These are phyloP conservation scores for Trichoderma sp. DNA, from an alignment of 2,329 filamentous ascomycete genomes.

Conservation along the genomic window DNA sequence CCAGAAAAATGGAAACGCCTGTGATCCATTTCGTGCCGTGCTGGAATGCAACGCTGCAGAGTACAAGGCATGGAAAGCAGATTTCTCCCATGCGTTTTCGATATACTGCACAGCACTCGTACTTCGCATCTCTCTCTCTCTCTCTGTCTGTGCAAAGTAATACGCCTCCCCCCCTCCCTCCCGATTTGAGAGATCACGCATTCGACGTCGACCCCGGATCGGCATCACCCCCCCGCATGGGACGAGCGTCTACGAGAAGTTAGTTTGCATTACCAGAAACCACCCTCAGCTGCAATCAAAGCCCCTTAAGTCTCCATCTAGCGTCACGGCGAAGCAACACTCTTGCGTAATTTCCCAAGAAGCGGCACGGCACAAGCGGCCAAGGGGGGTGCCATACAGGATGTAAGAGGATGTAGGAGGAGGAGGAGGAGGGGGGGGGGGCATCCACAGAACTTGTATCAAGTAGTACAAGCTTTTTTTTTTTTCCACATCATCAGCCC, in stretches of 20 bases:
- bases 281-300: neutral
- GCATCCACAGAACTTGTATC: neutral
- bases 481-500: neutral
- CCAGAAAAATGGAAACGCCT: neutral
- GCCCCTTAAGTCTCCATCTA: neutral
- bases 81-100: neutral
- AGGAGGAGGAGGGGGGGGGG: neutral
- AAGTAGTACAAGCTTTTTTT: neutral
- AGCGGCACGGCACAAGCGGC: neutral
- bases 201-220: slow-evolving; percentile 4
- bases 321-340: neutral
- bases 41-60: slow-evolving; percentile 3
- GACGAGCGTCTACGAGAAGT: neutral
- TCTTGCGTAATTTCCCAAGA: neutral
- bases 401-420: neutral
- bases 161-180: neutral
- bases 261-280: neutral
- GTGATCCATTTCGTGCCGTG: neutral
- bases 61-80: neutral
- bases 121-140: neutral
- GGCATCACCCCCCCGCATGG: slow-evolving; percentile 5
- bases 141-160: neutral
- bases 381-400: neutral
- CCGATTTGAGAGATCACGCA: slow-evolving; percentile 10
- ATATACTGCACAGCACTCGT: neutral